Base-by-base conservation (phyloP, 805 yeast species). In the Debaryomyces tyrocola region DNA sequence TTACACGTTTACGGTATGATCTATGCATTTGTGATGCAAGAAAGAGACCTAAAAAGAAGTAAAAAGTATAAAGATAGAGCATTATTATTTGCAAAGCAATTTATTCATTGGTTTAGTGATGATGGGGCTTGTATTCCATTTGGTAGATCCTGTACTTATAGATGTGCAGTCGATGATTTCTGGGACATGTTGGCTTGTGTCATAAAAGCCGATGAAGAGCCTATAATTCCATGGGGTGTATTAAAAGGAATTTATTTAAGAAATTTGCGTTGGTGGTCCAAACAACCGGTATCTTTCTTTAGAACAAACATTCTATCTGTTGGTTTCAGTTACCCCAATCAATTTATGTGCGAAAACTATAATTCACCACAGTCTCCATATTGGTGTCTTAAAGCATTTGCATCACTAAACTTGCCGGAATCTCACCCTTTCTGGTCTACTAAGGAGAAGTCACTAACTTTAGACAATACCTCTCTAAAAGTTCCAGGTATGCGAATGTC, bases 341-440 rank as follows among this genome's bases (percentile, higher is more conserved):
- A n/a, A 14, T 43, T 44, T 34, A 41, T 51, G 48, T 40, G 47
- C 24, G 55, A 51, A 29, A 33, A 27, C 3, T 51, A 51, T 42
- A 48, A 48, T 28, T 48, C 52, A 1, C 52, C 54, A 7, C 54
- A 51, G 27, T 48, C 52, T 3, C 54, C 54, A 12, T 51, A 51
- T 36, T 51, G 54, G 54, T 43, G 46, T 8, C 35, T 50, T 17
- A 51, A 51, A 33, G 54, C 46, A 7, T 31, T 48, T 41, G 27
- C 28, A 39, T 41, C 45, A 44, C 4, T 50, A 27, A 33, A 42
- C 14, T 17, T 50, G 14, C 38, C 48, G 1, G 49, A 37, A 20
- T 4, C 14, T 20, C 54, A 50, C 36, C 54, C 54, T 10, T 50
- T 50, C 33, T 50, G 54, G 52, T 38, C 40, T 5, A 21, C 49